Evolutionary conservation across 1,284 basidiomycete genomes (phyloP), one percentile per base, ranked within the genome.

Genomic region (Sphagnurus paluster): DNA sequence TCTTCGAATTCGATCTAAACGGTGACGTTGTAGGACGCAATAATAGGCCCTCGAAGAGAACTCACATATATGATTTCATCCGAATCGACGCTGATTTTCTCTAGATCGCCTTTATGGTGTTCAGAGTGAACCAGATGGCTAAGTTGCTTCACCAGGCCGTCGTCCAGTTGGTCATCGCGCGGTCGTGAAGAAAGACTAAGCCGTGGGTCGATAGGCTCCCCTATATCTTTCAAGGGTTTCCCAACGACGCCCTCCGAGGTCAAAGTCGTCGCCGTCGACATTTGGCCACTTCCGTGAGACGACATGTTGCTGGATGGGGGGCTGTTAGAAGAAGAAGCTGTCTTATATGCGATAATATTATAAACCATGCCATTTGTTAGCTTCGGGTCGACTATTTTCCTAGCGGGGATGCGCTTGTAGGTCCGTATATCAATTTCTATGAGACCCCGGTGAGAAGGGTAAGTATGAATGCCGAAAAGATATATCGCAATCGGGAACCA

Each of bases 1-100:
- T 69, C 61, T 14, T 72, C 67, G 50, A 83, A 87, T 34, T 86
- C 82, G 42, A 86, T 74, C 82, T 78, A 46, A 8, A 17, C 6
- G 10, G 8, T 7, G 16, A 23, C 25, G 13, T 29, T 32, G 34
- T 9, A 39, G 13, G 14, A 17, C 13, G 8, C 10, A 19, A 24
- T 7, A 10, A 23, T 13, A 36, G 1, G 16, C 2, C 4, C 13
- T 1, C 5, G 25, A 25, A 25, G 39, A 21, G 29, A 39, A 38
- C 1, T 57, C 65, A 68, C 69, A 46, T 70, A 71, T 45, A 69
- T 53, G 6, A 59, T 58, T 33, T 62, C 58, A 23, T 59, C 49
- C 4, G 47, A 51, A 21, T 46, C 32, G 14, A 42, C 24, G 5
- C 34, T 40, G 9, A 49, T 54, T 37, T 59, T 52, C 33, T 54